These are phyloP conservation scores for Aspergillus sp. DNA, from an alignment of 2,329 filamentous ascomycete genomes.

Conservation along the genomic window DNA sequence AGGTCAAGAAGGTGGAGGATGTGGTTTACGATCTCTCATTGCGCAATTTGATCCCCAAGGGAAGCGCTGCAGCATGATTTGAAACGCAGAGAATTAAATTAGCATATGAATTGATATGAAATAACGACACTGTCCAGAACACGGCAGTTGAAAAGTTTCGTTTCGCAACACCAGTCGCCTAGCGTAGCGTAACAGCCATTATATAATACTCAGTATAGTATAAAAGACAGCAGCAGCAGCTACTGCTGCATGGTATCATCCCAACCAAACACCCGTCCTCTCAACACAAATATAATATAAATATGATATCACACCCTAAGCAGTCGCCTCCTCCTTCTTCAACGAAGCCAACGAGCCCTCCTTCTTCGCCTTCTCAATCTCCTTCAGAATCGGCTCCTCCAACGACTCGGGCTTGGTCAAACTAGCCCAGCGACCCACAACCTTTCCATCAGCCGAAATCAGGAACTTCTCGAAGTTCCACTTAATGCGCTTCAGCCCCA, in stretches of 20 bases:
- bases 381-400: constrained; percentile 73
- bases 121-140: constrained; percentile 6
- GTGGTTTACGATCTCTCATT: constrained; percentile 94
- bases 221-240: constrained; percentile 10
- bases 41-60: constrained; percentile 72
- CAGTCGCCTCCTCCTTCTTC: constrained; percentile 26
- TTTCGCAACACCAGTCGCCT: neutral
- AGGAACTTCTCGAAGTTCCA: constrained; percentile 99
- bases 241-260: constrained; percentile 10
- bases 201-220: constrained; percentile 5
- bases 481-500: constrained; percentile 90
- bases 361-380: constrained; percentile 62
- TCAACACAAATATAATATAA: constrained; percentile 3
- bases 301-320: constrained; percentile 11
- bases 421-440: constrained; percentile 84
- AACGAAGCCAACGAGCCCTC: constrained; percentile 31
- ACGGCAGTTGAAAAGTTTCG: neutral
- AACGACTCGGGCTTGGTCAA: constrained; percentile 82
- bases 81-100: neutral
- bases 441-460: constrained; percentile 79
- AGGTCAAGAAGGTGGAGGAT: constrained; percentile 96
- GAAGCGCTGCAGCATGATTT: constrained; percentile 20
- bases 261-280: constrained; percentile 4
- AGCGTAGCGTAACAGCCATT: neutral
- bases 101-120: constrained; percentile 1